Evolutionary conservation across 306 rosid genomes (phyloP), one percentile per base, ranked within the genome.

Genomic region (Dryas octopetala): DNA sequence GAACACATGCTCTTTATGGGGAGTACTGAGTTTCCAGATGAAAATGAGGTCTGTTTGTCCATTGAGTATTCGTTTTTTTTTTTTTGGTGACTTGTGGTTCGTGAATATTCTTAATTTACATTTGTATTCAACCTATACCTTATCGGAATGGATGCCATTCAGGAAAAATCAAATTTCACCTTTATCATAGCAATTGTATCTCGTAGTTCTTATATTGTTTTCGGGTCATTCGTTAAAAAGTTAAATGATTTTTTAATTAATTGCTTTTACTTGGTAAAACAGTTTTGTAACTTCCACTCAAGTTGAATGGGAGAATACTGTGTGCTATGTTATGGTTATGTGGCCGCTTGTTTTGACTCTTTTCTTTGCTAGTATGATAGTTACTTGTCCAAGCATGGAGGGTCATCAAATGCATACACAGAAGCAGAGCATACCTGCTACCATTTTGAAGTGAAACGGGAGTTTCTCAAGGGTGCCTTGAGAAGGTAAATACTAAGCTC

Each of bases 1-100:
- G 98, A 95, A 80, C 98, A 95, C 82, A 95, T 95, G 98, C 98
- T 95, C 76, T 95, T 95, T 91, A 95, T 95, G 98, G 98, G 98
- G 82, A 95, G 98, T 83, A 80, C 78, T 44, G 93, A 82, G 40
- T 95, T 89, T 89, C 93, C 98, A 6, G 98, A 95, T 81, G 98
- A 95, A 86, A 95, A 95, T 71, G 98, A 95, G 97, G 98, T 95
- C 43, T 78, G 87, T 82, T 82, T 77, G 63, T 72, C 74, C 72
- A 48, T 59, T 23, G 80, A 47, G 74, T 69, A 19, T 70, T 16
- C 44, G 3, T 57, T 62, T 50, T 17, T 23, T 17, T 17, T 19
- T 59, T 59, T 59, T 28, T 11, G 41, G 43, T 68, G 46, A 46
- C 38, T 32, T 59, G 52, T 71, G 51, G 57, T 14, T 11, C 57